phyloP scores from a whole-genome alignment of 768 basidiomycete species.

The Solioccasus polychromus region DNA sequence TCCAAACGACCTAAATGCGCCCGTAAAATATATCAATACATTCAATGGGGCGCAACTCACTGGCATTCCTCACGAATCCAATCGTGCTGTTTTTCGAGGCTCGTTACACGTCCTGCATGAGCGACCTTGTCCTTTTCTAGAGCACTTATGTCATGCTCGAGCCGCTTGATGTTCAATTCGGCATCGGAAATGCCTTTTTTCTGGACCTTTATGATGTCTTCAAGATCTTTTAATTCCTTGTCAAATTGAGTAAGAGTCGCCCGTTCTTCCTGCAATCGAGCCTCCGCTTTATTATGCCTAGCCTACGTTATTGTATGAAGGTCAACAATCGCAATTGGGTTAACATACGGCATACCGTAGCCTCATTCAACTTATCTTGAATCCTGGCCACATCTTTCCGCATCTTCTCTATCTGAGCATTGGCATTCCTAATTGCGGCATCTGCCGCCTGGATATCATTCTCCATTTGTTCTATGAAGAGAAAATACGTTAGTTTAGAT shows the following conservation, averaged over 20 bases:
- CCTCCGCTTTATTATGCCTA: slow-evolving; percentile 61
- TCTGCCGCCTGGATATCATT: slow-evolving; percentile 28
- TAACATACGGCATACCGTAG: slow-evolving; percentile 16
- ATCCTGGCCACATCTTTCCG: slow-evolving; percentile 64
- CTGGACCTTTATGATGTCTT: slow-evolving; percentile 77
- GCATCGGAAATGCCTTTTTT: slow-evolving; percentile 66
- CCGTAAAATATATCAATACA: neutral
- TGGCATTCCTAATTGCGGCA: slow-evolving; percentile 28
- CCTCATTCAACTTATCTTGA: slow-evolving; percentile 40
- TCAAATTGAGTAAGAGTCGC: slow-evolving; percentile 88
- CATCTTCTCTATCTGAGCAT: slow-evolving; percentile 48
- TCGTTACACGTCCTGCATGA: slow-evolving; percentile 48
- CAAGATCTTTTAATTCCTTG: slow-evolving; percentile 80
- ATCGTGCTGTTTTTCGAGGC: slow-evolving; percentile 76
- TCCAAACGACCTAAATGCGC: slow-evolving; percentile 68
- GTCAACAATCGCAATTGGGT: neutral
- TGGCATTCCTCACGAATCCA: slow-evolving; percentile 90
- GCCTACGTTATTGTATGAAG: slow-evolving; percentile 34
- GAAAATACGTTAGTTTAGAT: neutral
- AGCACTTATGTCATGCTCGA: slow-evolving; percentile 66
- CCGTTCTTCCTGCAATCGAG: slow-evolving; percentile 77
- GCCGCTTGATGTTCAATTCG: slow-evolving; percentile 60
- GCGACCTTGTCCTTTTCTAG: slow-evolving; percentile 63
- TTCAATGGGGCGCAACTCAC: slow-evolving; percentile 45
- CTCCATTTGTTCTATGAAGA: slow-evolving; percentile 27